These are phyloP conservation scores for Aspergillus carbonarius DNA, from an alignment of 2,329 filamentous ascomycete genomes.

Conservation along the genomic window DNA sequence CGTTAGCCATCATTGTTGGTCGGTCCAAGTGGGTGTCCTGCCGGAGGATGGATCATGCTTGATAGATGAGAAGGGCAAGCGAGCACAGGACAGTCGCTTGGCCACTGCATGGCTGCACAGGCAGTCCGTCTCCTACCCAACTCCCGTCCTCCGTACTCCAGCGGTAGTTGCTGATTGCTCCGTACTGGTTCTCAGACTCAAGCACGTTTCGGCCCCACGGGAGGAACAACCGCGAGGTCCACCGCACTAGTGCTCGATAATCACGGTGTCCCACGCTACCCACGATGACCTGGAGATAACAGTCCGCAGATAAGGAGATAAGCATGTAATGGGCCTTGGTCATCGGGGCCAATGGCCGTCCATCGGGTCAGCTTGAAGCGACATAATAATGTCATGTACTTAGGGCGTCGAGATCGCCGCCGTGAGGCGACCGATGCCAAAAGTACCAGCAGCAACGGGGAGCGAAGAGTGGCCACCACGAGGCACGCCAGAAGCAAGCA, in stretches of 20 bases:
- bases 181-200: not conserved
- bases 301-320: slow-evolving; percentile 25
- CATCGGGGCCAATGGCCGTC: slow-evolving; percentile 18
- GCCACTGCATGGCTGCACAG: not conserved
- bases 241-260: slow-evolving; percentile 18
- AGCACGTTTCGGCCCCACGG: slow-evolving; percentile 16
- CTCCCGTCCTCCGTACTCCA: not conserved
- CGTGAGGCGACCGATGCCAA: not conserved
- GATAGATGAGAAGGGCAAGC: slow-evolving; percentile 5
- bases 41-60: not conserved
- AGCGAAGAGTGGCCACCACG: not conserved
- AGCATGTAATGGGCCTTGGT: slow-evolving; percentile 32
- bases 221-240: slow-evolving; percentile 17
- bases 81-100: slow-evolving; percentile 3
- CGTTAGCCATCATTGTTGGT: slow-evolving; percentile 4
- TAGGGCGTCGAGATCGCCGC: not conserved
- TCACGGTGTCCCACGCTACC: slow-evolving; percentile 9
- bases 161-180: not conserved
- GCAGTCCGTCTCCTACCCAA: not conserved
- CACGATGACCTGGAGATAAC: slow-evolving; percentile 19
- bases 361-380: slow-evolving; percentile 2
- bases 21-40: not conserved
- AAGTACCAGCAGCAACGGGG: not conserved
- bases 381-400: not conserved
- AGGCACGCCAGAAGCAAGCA: not conserved